phyloP scores from a whole-genome alignment of 1,284 basidiomycete genomes.

The Trametes pubescens region DNA sequence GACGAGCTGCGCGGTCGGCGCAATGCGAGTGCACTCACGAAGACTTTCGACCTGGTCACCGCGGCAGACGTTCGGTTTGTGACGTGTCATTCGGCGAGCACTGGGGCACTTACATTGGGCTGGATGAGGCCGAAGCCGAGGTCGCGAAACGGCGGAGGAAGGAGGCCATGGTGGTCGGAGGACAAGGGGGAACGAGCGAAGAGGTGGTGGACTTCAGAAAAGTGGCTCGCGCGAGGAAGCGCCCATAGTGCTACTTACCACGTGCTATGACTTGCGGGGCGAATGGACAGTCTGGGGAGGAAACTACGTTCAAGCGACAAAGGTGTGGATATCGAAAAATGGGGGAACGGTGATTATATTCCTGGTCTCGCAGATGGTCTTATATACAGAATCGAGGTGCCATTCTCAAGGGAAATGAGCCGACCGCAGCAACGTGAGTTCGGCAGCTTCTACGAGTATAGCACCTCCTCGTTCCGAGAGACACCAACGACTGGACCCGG shows the following conservation, averaged over 20 bases:
- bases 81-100: conserved; percentile 17
- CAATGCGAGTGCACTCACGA: conserved; percentile 47
- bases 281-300: neutral
- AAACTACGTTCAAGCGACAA: neutral
- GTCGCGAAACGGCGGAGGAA: conserved; percentile 47
- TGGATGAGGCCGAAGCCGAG: conserved; percentile 42
- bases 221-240: conserved; percentile 9
- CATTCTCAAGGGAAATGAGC: neutral
- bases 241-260: conserved; percentile 20
- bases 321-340: neutral
- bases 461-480: conserved; percentile 12
- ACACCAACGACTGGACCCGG: conserved; percentile 23
- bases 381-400: conserved; percentile 5
- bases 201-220: conserved; percentile 15
- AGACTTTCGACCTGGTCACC: conserved; percentile 54
- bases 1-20: neutral
- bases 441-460: conserved; percentile 5
- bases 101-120: conserved; percentile 38
- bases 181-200: conserved; percentile 1
- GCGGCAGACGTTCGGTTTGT: neutral
- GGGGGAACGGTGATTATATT: neutral
- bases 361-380: neutral
- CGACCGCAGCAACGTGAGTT: conserved; percentile 7
- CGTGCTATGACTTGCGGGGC: conserved; percentile 6
- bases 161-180: conserved; percentile 40